Base-by-base conservation (phyloP, 345 rosid genomes). In the Angophora floribunda region DNA sequence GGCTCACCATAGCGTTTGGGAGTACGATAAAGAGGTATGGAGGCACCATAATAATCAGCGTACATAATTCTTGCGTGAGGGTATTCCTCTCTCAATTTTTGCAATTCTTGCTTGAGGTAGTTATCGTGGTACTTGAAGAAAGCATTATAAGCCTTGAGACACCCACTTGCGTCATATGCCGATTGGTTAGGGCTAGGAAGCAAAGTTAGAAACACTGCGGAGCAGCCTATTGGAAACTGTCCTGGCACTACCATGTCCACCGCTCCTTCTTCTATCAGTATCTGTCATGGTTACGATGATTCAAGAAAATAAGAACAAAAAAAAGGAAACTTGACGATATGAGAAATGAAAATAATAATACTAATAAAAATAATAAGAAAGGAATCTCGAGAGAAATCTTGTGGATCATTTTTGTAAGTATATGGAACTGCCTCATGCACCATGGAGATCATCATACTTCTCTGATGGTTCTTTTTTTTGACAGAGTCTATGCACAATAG, bases 221-320 rank as follows among this genome's bases (percentile, higher is more conserved):
- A 92, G 92, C 97, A 96, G 36, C 98, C 97, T 1, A 94, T 75
- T 4, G 96, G 97, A 16, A 95, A 86, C 86, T 93, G 94, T 36
- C 97, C 96, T 7, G 97, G 96, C 79, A 95, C 97, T 93, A 95
- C 44, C 26, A 96, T 30, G 26, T 93, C 93, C 55, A 90, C 92
- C 1, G 97, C 96, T 4, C 96, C 98, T 93, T 94, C 95, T 63
- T 94, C 95, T 79, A 96, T 94, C 90, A 96, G 90, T 7, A 87
- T 75, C 97, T 96, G 53, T 52, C 65, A 82, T 52, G 9, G 49
- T 24, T 36, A 51, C 13, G n/a, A 30, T 32, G 45, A 63, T 51
- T 17, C 17, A 45, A 13, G 53, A 7, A 16, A 15, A 4, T 32
- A 67, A 16, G 11, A 32, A 67, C 5, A 32, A 67, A 0, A 2